Evolutionary conservation across 2,329 filamentous ascomycete species (phyloP), one percentile per base, ranked within the genome.

Genomic region (Chaetomiaceae sp.): DNA sequence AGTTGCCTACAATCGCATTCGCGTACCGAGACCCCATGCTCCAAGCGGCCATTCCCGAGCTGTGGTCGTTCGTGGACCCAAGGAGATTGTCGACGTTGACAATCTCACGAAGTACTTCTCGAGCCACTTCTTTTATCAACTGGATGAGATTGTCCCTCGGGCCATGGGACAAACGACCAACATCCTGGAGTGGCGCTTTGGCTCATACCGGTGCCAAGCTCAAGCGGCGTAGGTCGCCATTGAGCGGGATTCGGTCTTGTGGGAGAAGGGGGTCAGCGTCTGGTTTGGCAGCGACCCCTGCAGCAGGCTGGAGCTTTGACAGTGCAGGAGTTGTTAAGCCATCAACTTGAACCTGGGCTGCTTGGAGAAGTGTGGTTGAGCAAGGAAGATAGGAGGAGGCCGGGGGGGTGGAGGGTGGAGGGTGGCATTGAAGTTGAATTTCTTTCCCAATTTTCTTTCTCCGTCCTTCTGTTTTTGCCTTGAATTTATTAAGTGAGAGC

Each of bases 181-280:
- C 5, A 23, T 44, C 1, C 3, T 49, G 2, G 27, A 43, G 7
- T 49, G 14, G 3, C 31, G n/a, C 2, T 49, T 49, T 25, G 34
- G 47, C 3, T 19, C 13, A 4, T 51, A 51, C 21, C 19, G 42
- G 2, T 51, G 48, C 48, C 42, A 51, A 30, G 48, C 48, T 13
- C 23, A 51, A 14, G 40, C 35, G 48, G 47, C 31, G 8, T 37
- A 27, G 30, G 12, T 49, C 7, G 16, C 12, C 20, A 14, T 17
- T 4, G 16, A 30, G n/a, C n/a, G n/a, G n/a, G n/a, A n/a, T n/a
- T 23, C 19, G 12, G 4, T 30, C 16, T 23, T 48, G 3, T n/a
- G 27, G 12, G 6, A 13, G 3, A 9, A 16, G 3, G 25, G 25
- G 16, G 37, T 50, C 8, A 8, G 17, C 5, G 25, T 44, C 5